Percentiles rank a stretch among this genome's conserved stretches.
phyloP scores from a whole-genome alignment of 2,329 filamentous ascomycete genomes.

The Epichloe sp. region DNA sequence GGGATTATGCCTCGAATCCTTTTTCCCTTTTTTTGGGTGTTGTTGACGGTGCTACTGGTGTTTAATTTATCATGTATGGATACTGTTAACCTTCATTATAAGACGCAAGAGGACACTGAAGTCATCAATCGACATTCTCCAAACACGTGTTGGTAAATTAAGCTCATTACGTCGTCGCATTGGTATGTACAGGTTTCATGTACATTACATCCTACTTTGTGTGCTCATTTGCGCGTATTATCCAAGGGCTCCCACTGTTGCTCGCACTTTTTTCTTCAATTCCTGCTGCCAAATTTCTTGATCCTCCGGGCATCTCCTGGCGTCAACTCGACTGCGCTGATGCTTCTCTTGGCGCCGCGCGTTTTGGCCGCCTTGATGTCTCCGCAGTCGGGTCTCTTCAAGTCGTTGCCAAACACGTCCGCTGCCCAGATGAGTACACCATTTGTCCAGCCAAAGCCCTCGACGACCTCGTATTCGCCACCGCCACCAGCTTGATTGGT shows the following conservation, averaged over 20 bases:
- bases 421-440: constrained; percentile 54
- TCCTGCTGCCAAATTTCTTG: constrained; percentile 30
- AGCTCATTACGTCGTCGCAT: background rate
- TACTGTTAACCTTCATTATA: background rate
- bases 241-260: background rate
- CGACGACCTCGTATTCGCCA: constrained; percentile 56
- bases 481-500: constrained; percentile 50
- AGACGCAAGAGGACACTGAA: no score
- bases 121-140: no score
- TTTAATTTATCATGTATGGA: background rate
- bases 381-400: constrained; percentile 43
- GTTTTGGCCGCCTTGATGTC: constrained; percentile 31
- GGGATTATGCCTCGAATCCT: no score
- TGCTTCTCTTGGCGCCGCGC: constrained; percentile 13
- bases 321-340: constrained; percentile 33
- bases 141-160: background rate
- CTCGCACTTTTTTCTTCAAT: background rate
- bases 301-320: constrained; percentile 32
- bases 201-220: background rate
- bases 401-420: constrained; percentile 44
- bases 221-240: background rate
- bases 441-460: constrained; percentile 60
- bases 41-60: background rate
- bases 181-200: background rate
- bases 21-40: no score